These are phyloP conservation scores for Picea sitchensis DNA, from an alignment of 75 land plant genomes.

Conservation along the genomic window DNA sequence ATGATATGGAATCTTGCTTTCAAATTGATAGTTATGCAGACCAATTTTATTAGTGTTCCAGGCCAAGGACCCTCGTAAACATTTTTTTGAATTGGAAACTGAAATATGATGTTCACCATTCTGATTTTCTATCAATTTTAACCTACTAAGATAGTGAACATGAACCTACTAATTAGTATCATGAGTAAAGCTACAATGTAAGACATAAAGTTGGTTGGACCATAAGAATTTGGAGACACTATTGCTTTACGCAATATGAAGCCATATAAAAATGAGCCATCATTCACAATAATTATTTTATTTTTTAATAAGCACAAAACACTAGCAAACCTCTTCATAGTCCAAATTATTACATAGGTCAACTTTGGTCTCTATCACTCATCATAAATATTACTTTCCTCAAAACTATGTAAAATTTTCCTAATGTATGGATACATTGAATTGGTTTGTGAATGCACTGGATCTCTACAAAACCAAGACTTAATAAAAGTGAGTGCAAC, in stretches of 20 bases:
- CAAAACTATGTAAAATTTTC: neutral
- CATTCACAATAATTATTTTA: neutral
- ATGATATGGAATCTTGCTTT: neutral
- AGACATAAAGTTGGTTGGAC: neutral
- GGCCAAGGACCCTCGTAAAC: neutral
- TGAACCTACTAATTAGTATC: neutral
- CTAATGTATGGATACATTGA: no score
- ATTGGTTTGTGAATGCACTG: no score
- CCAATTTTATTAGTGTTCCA: slow-evolving; percentile 1
- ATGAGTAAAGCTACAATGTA: neutral
- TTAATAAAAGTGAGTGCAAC: no score
- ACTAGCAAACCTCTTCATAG: neutral
- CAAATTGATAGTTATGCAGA: neutral
- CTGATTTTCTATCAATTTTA: neutral
- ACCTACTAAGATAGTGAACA: neutral
- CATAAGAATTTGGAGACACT: neutral
- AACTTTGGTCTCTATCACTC: neutral
- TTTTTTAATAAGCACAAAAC: neutral
- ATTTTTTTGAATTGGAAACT: neutral
- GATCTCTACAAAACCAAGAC: no score
- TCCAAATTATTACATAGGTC: neutral
- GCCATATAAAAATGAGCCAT: neutral
- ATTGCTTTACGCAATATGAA: slow-evolving; percentile 8
- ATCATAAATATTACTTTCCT: neutral
- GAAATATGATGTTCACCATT: neutral